Base-by-base conservation (phyloP, 345 rosid genomes). In the Eucalyptus grandis region DNA sequence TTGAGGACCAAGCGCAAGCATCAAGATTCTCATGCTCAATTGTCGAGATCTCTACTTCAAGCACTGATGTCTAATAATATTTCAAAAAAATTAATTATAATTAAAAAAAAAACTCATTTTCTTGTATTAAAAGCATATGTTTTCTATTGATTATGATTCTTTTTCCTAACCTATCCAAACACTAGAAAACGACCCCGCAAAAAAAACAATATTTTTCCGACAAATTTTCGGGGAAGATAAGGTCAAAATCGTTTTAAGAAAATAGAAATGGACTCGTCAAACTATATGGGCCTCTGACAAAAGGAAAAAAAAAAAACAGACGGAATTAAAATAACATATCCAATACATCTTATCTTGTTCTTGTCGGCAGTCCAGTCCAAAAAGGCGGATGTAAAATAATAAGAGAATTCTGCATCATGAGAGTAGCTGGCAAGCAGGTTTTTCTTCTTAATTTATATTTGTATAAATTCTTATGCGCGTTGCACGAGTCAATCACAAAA, bases 1-100 rank as follows among this genome's bases (percentile, higher is more conserved):
- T 0, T 3, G 1, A 11, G n/a, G n/a, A 60, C 15, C 30, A 26
- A 27, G 67, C 1, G 2, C 2, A 13, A 58, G 14, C 4, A 6
- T 58, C 14, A 27, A 27, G 14, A 12, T 60, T 27, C n/a, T 12
- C 13, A 26, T 60, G 67, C 7, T 2, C 6, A 56, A 2, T 30
- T 56, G 30, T 9, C 1, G 6, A 24, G 30, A 10, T 56, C 30
- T 24, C 30, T 56, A 56, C 6, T 9, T 56, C 27, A 56, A 56
- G 13, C 6, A 22, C 3, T 1, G 12, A 56, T 56, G 30, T 24
- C 12, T 56, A 24, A 24, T 3, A 1, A 1, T 56, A 56, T 56
- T 56, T 53, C 3, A 53, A 9, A 53, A 53, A 53, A 53, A 53
- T 7, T 53, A 53, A 53, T 53, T 53, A 51, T 51, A 53, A 51